Evolutionary conservation across 2,329 filamentous ascomycete genomes (phyloP).

Genomic region (Phialophora tarda): DNA sequence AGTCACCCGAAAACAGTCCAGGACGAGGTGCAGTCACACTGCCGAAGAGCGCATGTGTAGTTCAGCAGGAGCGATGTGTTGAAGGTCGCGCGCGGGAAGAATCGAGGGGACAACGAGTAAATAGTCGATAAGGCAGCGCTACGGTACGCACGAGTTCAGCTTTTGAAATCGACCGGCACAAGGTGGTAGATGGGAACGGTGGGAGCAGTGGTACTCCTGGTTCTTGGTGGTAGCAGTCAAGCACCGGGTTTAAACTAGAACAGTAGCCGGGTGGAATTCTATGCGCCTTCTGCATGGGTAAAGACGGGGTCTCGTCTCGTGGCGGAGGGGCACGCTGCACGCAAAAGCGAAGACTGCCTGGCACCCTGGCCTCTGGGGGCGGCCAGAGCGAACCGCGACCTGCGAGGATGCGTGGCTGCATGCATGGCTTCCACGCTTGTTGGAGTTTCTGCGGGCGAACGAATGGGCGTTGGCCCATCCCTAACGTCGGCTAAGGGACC

Average conservation of each 20-base stretch:
- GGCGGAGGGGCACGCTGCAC: slow-evolving; percentile 23
- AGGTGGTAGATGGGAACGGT: slow-evolving; percentile 2
- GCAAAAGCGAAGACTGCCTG: slow-evolving; percentile 18
- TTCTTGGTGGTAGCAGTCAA: slow-evolving; percentile 1
- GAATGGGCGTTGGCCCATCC: background rate
- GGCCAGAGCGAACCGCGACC: slow-evolving; percentile 17
- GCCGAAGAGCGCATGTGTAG: slow-evolving; percentile 25
- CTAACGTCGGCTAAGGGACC: background rate
- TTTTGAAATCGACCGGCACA: slow-evolving; percentile 24
- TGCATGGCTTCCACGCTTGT: slow-evolving; percentile 16
- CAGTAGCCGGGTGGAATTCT: slow-evolving; percentile 21
- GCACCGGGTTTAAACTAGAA: slow-evolving; percentile 1
- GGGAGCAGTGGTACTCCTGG: slow-evolving; percentile 19
- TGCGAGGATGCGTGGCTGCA: slow-evolving; percentile 18
- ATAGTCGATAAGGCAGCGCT: slow-evolving; percentile 14
- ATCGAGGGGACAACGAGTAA: slow-evolving; percentile 4
- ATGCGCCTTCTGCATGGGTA: slow-evolving; percentile 19
- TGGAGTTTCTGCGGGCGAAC: slow-evolving; percentile 14
- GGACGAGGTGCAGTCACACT: slow-evolving; percentile 18
- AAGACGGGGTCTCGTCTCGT: slow-evolving; percentile 17
- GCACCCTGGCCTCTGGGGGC: background rate
- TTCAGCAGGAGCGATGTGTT: slow-evolving; percentile 1
- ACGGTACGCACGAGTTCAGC: slow-evolving; percentile 23
- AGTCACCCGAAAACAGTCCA: slow-evolving; percentile 30
- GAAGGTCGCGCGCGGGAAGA: slow-evolving; percentile 5